phyloP scores from a whole-genome alignment of 2,329 filamentous ascomycete genomes.

The Chaetothyriales sp. region DNA sequence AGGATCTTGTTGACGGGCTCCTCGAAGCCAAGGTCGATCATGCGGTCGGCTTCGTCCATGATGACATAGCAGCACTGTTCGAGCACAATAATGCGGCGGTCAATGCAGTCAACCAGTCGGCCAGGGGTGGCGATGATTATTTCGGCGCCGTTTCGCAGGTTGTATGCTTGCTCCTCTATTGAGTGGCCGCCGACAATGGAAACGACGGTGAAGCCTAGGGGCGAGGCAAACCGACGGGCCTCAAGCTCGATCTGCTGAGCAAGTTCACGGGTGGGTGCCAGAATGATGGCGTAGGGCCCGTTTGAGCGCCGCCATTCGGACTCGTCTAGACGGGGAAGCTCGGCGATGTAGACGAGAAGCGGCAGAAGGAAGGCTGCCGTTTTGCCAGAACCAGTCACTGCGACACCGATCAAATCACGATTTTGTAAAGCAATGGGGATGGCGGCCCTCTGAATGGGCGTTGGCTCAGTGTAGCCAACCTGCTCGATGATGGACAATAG shows the following conservation, averaged over 20 bases:
- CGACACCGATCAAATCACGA: slow-evolving; percentile 93
- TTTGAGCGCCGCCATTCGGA: slow-evolving; percentile 75
- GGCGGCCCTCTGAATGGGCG: slow-evolving; percentile 79
- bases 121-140: slow-evolving; percentile 98
- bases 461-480: slow-evolving; percentile 83
- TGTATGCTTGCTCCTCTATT: slow-evolving; percentile 83
- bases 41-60: slow-evolving; percentile 98
- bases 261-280: slow-evolving; percentile 90
- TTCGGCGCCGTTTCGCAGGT: slow-evolving; percentile 79
- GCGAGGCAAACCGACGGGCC: slow-evolving; percentile 78
- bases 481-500: slow-evolving; percentile 67
- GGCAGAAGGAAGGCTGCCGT: slow-evolving; percentile 90
- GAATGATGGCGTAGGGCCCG: slow-evolving; percentile 90
- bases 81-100: slow-evolving; percentile 76
- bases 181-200: slow-evolving; percentile 97
- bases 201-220: slow-evolving; percentile 84
- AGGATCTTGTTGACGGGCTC: slow-evolving; percentile 96
- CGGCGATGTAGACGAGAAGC: slow-evolving; percentile 83
- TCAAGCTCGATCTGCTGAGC: slow-evolving; percentile 95
- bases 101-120: slow-evolving; percentile 92
- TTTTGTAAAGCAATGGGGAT: slow-evolving; percentile 90
- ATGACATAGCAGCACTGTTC: slow-evolving; percentile 97
- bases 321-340: slow-evolving; percentile 71
- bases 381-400: slow-evolving; percentile 95
- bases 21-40: slow-evolving; percentile 98